Evolutionary conservation across 805 yeast species (phyloP).

Genomic region (Myxozyma monticola): DNA sequence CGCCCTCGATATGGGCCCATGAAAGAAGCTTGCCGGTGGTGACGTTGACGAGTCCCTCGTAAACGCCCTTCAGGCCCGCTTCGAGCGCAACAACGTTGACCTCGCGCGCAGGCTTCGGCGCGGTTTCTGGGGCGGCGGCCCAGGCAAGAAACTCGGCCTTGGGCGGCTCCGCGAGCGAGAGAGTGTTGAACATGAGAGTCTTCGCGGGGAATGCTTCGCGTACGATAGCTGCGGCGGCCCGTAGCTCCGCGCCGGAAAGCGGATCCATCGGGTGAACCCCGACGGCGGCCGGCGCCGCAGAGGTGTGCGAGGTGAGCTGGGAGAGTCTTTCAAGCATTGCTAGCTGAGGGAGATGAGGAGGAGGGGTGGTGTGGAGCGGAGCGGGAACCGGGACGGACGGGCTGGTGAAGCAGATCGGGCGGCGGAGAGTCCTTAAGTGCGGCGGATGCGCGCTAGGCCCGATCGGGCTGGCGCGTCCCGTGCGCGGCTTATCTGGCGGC

Average conservation of each 20-base stretch:
- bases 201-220: conserved; percentile 47
- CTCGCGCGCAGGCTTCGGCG: conserved; percentile 67
- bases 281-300: conserved; percentile 15
- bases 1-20: conserved; percentile 54
- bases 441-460: too few relatives aligned
- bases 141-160: conserved; percentile 63
- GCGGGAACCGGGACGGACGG: neutral
- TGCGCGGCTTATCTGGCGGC: too few relatives aligned
- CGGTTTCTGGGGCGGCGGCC: conserved; percentile 47
- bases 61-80: conserved; percentile 57
- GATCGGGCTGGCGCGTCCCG: too few relatives aligned
- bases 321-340: conserved; percentile 27
- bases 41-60: conserved; percentile 70
- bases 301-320: conserved; percentile 28
- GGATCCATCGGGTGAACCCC: conserved; percentile 50
- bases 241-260: conserved; percentile 61
- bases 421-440: conserved; percentile 1
- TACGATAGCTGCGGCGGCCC: conserved; percentile 54
- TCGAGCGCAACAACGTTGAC: conserved; percentile 65
- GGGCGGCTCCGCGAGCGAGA: conserved; percentile 70
- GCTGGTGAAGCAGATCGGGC: neutral
- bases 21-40: conserved; percentile 49
- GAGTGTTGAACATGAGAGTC: conserved; percentile 60
- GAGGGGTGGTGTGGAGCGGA: neutral
- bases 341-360: neutral